A percentile compares a stretch with the other conserved stretches of the same genome.
These are phyloP conservation scores for Phaeosphaeria sp. DNA, from an alignment of 2,329 filamentous ascomycete species.

Conservation along the genomic window DNA sequence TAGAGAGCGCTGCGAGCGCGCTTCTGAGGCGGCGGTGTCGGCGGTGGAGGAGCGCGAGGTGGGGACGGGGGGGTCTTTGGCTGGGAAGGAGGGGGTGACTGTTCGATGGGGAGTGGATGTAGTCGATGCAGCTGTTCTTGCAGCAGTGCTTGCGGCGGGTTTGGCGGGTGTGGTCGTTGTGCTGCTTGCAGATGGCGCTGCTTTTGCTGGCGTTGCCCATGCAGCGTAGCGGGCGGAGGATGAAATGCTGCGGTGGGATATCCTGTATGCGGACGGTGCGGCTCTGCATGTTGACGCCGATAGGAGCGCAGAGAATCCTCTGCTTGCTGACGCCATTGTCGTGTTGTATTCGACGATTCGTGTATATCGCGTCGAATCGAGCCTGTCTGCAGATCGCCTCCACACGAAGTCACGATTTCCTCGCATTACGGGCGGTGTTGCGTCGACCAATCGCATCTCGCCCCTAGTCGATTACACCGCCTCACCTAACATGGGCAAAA, in stretches of 20 bases:
- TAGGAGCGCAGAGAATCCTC: constrained; percentile 26
- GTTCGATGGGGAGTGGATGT: constrained; percentile 32
- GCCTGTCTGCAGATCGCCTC: neutral
- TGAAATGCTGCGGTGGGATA: constrained; percentile 27
- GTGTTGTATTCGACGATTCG: constrained; percentile 4
- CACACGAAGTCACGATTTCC: constrained; percentile 24
- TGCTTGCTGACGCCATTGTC: constrained; percentile 27
- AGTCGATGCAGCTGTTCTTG: constrained; percentile 18
- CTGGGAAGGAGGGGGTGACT: constrained; percentile 31
- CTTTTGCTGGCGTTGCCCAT: constrained; percentile 28
- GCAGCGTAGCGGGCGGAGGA: constrained; percentile 29
- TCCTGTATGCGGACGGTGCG: constrained; percentile 20
- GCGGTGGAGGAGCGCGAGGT: constrained; percentile 38
- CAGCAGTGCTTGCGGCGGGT: constrained; percentile 15
- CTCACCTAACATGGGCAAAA: neutral
- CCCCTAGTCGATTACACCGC: neutral
- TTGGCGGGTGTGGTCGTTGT: constrained; percentile 16
- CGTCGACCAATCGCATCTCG: constrained; percentile 4
- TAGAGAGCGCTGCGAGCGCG: constrained; percentile 50
- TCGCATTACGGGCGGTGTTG: constrained; percentile 7
- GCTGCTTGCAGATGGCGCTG: constrained; percentile 17
- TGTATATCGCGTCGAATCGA: neutral
- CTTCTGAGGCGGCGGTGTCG: constrained; percentile 30
- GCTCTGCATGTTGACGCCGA: constrained; percentile 21
- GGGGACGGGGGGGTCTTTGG: constrained; percentile 43